Evolutionary conservation across 192 early-diverging fungal species (phyloP), one percentile per base, ranked within the genome.

Genomic region (Ramicandelaber brevisporus): DNA sequence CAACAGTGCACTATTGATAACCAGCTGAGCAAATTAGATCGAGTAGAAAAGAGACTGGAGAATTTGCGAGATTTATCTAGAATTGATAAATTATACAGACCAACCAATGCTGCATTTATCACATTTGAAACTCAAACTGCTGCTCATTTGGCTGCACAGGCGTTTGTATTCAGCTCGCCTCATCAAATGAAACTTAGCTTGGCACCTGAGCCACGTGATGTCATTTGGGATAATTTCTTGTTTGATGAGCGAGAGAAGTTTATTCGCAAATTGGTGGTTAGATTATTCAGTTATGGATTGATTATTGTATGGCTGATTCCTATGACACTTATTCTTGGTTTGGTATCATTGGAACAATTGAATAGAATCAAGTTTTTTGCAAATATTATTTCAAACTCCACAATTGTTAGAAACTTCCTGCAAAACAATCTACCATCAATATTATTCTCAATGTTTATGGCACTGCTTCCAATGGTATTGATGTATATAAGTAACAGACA

Each of bases 301-400:
- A 70, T 53, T 7, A 48, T 70, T 10, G 61, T 70, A 33, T 70
- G 67, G 67, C 41, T 70, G 14, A 61, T 66, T 21, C 67, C 67
- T 1, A 70, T 65, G 5, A 47, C 57, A 0, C 57, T 57, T 17
- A 53, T 70, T 34, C 38, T 70, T 11, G 51, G 53, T 6, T 31
- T 70, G 29, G 64, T 61, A 0, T 61, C 57, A 2, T 22, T 66
- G 11, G 53, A 49, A 14, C 49, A 56, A 1, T 27, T 70, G 8
- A 61, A 55, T 2, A 34, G 39, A 13, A n/a, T n/a, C n/a, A n/a
- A n/a, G n/a, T n/a, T n/a, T n/a, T n/a, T n/a, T n/a, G n/a, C n/a
- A n/a, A n/a, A n/a, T n/a, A n/a, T n/a, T n/a, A n/a, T n/a, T n/a
- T n/a, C n/a, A n/a, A n/a, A n/a, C n/a, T n/a, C n/a, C n/a, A n/a